Percentiles rank a stretch among this genome's conserved stretches.
Evolutionary conservation across 257 asterid species (phyloP).

Genomic region (Catharanthus roseus): DNA sequence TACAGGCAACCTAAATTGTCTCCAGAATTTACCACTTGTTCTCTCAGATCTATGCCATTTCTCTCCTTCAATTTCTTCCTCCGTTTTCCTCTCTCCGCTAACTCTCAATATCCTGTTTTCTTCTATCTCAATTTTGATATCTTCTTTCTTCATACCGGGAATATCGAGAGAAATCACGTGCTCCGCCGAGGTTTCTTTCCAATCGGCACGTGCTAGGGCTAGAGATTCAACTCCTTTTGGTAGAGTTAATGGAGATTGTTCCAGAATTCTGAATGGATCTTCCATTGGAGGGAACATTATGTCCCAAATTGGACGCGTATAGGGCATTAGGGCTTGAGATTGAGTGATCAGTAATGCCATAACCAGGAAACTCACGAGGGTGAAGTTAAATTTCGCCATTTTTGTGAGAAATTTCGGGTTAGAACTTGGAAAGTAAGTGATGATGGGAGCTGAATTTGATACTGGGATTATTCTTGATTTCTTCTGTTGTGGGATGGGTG

Average conservation of each 20-base stretch:
- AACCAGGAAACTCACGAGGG: background rate
- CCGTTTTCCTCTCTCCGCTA: constrained; percentile 64
- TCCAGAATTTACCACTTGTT: constrained; percentile 63
- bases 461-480: background rate
- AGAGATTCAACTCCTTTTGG: constrained; percentile 24
- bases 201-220: constrained; percentile 58
- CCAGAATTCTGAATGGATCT: constrained; percentile 37
- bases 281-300: constrained; percentile 19
- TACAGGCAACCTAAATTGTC: constrained; percentile 71
- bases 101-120: constrained; percentile 56
- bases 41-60: constrained; percentile 85
- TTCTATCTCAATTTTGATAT: constrained; percentile 53
- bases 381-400: constrained; percentile 13
- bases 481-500: background rate
- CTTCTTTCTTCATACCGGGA: constrained; percentile 71
- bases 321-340: constrained; percentile 26
- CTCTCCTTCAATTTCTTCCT: constrained; percentile 57
- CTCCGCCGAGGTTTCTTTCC: constrained; percentile 61
- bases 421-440: no score
- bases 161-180: constrained; percentile 60
- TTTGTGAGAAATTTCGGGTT: no score
- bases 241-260: constrained; percentile 29
- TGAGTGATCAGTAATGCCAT: background rate
- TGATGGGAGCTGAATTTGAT: no score
- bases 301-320: constrained; percentile 23